Percentiles rank a stretch among this genome's conserved stretches.
Conservation (phyloP, 805 yeast genomes). For the Wickerhamomyces alni region DNA sequence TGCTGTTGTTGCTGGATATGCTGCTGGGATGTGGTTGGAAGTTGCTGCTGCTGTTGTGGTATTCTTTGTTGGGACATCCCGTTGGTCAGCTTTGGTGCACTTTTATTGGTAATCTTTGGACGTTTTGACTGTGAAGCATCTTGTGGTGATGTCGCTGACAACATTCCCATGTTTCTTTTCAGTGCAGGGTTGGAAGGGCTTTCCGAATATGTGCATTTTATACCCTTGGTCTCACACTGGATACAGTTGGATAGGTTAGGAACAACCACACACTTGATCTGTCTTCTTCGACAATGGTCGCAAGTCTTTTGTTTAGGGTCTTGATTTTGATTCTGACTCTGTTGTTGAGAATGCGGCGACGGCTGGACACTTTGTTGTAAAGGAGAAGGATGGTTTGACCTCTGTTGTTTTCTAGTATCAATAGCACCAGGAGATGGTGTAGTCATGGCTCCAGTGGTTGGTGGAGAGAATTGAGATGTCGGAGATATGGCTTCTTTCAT, state of each 20-base stretch:
- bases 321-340: slow-evolving; percentile 7
- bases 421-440: slow-evolving; percentile 1
- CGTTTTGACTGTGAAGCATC: slow-evolving; percentile 15
- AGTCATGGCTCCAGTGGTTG: not conserved
- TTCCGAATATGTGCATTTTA: slow-evolving; percentile 71
- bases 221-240: slow-evolving; percentile 68
- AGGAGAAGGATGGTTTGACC: not conserved
- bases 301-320: slow-evolving; percentile 42
- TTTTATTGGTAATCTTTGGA: slow-evolving; percentile 5
- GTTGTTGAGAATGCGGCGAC: slow-evolving; percentile 1
- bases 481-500: slow-evolving; percentile 20
- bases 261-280: slow-evolving; percentile 68
- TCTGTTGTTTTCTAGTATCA: not conserved
- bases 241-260: slow-evolving; percentile 62
- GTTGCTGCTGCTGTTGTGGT: no score
- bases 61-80: not conserved
- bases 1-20: not conserved
- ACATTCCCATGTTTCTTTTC: slow-evolving; percentile 25
- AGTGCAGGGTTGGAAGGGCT: slow-evolving; percentile 37
- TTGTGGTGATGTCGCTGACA: slow-evolving; percentile 9
- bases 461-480: slow-evolving; percentile 8
- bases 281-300: slow-evolving; percentile 78
- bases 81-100: not conserved
- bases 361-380: not conserved
- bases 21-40: no score